A percentile compares a stretch with the other conserved stretches of the same genome.
Conservation (phyloP, 192 early-diverging fungal species). For the Backusella circina region DNA sequence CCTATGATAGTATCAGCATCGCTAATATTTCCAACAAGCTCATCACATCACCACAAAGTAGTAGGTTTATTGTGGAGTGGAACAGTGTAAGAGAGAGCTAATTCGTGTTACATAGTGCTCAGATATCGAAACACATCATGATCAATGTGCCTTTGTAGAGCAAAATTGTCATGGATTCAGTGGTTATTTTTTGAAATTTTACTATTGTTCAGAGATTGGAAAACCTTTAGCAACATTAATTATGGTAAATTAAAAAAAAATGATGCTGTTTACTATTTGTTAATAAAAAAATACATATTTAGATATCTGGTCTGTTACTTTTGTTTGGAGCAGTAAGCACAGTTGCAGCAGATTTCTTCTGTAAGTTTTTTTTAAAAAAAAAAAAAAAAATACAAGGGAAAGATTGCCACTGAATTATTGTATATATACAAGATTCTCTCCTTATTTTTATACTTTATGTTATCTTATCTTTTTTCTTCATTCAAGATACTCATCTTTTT, state of each 20-base stretch:
- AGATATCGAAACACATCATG: constrained; percentile 43
- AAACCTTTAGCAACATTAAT: constrained; percentile 29
- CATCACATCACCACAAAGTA: constrained; percentile 6
- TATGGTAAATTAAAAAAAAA: constrained; percentile 32
- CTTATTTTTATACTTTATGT: background rate
- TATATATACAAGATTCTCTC: background rate
- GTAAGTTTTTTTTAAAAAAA: too few species aligned
- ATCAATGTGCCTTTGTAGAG: constrained; percentile 54
- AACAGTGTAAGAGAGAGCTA: background rate
- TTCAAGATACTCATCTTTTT: background rate
- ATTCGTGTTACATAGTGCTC: constrained; percentile 30
- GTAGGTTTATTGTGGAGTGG: background rate
- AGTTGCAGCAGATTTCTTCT: constrained; percentile 76
- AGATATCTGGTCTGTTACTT: background rate
- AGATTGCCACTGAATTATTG: background rate
- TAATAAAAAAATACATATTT: constrained; percentile 36
- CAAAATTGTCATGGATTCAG: constrained; percentile 57
- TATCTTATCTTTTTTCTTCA: background rate
- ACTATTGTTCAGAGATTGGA: constrained; percentile 40
- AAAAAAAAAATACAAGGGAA: background rate
- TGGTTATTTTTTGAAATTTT: constrained; percentile 47
- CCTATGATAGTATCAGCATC: constrained; percentile 3
- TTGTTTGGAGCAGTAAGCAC: constrained; percentile 68
- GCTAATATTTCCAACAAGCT: background rate
- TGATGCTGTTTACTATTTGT: background rate